Conservation (phyloP, 2,329 filamentous ascomycete species). For the Pestalotiopsis sp. region DNA sequence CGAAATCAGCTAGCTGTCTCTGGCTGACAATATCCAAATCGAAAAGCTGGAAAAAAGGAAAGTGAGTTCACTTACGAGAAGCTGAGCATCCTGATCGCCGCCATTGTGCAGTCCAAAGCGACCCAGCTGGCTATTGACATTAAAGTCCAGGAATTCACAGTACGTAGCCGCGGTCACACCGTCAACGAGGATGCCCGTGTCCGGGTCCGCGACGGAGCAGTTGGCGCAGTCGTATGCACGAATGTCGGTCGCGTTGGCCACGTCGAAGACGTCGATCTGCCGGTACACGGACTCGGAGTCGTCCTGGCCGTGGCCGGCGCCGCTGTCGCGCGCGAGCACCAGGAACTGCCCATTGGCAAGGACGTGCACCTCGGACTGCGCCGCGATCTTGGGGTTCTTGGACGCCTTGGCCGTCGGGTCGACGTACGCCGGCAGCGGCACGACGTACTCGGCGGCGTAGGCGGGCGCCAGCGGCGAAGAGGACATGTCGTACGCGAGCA, state of each 20-base stretch:
- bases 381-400: constrained; percentile 53
- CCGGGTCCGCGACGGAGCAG: constrained; percentile 27
- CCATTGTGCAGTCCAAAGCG: constrained; percentile 73
- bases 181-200: constrained; percentile 54
- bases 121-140: constrained; percentile 65
- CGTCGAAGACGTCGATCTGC: constrained; percentile 71
- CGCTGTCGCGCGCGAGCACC: constrained; percentile 66
- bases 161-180: constrained; percentile 62
- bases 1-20: not conserved
- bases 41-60: not conserved
- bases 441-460: constrained; percentile 65
- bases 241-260: constrained; percentile 64
- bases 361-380: constrained; percentile 70
- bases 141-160: constrained; percentile 70
- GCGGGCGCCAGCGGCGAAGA: constrained; percentile 40
- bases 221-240: constrained; percentile 47
- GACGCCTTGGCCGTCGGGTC: constrained; percentile 52
- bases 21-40: not conserved
- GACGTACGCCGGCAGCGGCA: constrained; percentile 63
- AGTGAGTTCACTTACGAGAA: constrained; percentile 45
- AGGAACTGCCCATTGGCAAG: constrained; percentile 67
- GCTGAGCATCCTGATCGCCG: constrained; percentile 55
- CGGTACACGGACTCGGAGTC: constrained; percentile 62
- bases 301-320: constrained; percentile 59
- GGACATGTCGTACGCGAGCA: constrained; percentile 65